Percentiles rank a stretch among this genome's conserved stretches.
Evolutionary conservation across 352 stramenopile genomes (phyloP).

Genomic region (Peronospora destructor): DNA sequence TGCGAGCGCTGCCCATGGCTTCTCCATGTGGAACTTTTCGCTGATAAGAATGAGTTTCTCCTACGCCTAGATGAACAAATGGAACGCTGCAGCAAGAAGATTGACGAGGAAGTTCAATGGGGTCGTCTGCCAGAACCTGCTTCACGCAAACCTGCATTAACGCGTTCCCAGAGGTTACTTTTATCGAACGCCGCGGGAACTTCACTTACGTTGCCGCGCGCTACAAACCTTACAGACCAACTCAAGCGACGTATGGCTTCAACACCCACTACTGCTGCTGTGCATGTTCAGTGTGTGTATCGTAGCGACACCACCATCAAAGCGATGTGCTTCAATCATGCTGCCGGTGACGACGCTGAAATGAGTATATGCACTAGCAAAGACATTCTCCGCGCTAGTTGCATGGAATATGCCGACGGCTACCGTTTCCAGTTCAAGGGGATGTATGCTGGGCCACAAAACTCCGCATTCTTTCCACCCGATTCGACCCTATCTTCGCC

Average conservation of each 20-base stretch:
- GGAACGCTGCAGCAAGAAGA: constrained; percentile 67
- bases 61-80: constrained; percentile 59
- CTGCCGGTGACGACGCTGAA: constrained; percentile 44
- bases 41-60: constrained; percentile 66
- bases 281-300: constrained; percentile 66
- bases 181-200: constrained; percentile 41
- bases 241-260: constrained; percentile 50
- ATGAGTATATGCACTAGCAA: constrained; percentile 73
- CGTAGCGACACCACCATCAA: constrained; percentile 78
- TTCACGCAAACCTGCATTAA: constrained; percentile 51
- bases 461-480: constrained; percentile 26
- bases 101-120: constrained; percentile 68
- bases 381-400: constrained; percentile 58
- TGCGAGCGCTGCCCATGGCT: constrained; percentile 71
- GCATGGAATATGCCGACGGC: constrained; percentile 59
- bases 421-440: constrained; percentile 79
- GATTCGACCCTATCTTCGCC: constrained; percentile 21
- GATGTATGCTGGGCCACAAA: constrained; percentile 57
- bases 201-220: constrained; percentile 26
- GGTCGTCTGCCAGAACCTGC: constrained; percentile 58
- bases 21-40: constrained; percentile 62
- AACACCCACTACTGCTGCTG: constrained; percentile 21
- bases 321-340: constrained; percentile 73
- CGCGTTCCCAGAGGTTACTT: constrained; percentile 59
- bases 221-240: constrained; percentile 46